Base-by-base conservation (phyloP, 129 eudicot species). In the Gnaphalium uliginosum region DNA sequence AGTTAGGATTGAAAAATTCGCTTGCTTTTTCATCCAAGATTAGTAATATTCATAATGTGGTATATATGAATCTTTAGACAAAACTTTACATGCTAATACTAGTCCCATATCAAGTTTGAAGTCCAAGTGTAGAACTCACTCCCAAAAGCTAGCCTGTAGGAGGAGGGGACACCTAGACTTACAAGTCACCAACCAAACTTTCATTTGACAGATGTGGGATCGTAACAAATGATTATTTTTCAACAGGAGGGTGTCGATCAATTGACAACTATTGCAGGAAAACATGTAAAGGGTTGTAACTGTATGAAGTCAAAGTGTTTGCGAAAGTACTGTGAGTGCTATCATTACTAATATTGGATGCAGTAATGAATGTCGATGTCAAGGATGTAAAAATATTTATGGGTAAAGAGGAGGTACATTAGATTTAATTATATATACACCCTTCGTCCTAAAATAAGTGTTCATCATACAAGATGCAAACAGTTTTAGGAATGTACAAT, bases 251-350 rank as follows among this genome's bases (percentile, higher is more conserved):
- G 76, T 73, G 78, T 33, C 57, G 46, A 73, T 58, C 81, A 51
- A 39, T 59, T 41, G 19, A 80, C 84, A 24, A 82, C 80, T 9
- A 56, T 78, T 74, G 85, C 87, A 14, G 86, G 72, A 54, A 86
- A 87, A 81, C 98, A 92, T 24, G 86, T 74, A 81, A 81, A 86
- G 29, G 98, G 96, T 63, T 92, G 96, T 89, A 92, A 88, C 60
- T 92, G 96, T 82, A 87, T 76, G 88, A 92, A 87, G 75, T 89
- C 94, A 2, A 86, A 68, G 90, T 92, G 98, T 64, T 57, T 68
- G 70, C 83, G 85, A 59, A 87, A 82, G 77, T 89, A 92, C 76
- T 92, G 98, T 33, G 90, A 87, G 79, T 92, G 94, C 73, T 87
- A 87, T 81, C 88, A 89, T 94, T n/a, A 83, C 92, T 26, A 83